These are phyloP conservation scores for Backusella tuberculispora DNA, from an alignment of 192 early-diverging fungal species.

Conservation along the genomic window DNA sequence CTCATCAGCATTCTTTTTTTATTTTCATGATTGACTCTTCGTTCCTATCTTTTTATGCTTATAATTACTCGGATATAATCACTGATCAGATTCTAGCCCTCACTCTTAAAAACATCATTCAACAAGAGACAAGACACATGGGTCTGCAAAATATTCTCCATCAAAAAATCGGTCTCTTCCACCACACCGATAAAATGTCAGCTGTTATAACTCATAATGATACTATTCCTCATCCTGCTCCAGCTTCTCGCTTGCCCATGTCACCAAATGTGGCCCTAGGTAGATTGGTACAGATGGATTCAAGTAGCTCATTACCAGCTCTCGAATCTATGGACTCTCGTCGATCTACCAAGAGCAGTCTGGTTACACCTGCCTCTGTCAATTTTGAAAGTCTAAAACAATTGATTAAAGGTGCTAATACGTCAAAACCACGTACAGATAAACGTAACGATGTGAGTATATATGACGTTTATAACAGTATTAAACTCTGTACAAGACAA, in stretches of 20 bases:
- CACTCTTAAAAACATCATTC: conserved; percentile 44
- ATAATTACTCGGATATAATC: conserved; percentile 54
- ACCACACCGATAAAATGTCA: conserved; percentile 48
- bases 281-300: conserved; percentile 23
- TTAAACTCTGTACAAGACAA: not conserved
- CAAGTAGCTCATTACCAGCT: not conserved
- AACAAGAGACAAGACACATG: conserved; percentile 53
- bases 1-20: conserved; percentile 48
- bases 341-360: conserved; percentile 1
- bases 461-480: conserved; percentile 10
- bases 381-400: conserved; percentile 26
- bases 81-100: conserved; percentile 51
- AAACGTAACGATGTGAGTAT: conserved; percentile 6
- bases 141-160: conserved; percentile 55
- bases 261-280: conserved; percentile 25
- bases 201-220: conserved; percentile 17
- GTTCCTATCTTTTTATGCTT: conserved; percentile 49
- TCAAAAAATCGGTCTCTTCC: conserved; percentile 67
- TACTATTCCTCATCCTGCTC: not conserved
- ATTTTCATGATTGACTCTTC: conserved; percentile 50
- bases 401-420: conserved; percentile 18
- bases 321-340: not conserved
- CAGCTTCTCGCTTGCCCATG: not conserved
- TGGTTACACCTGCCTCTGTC: not conserved
- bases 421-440: not conserved